Evolutionary conservation across 75 land plant species (phyloP).

Genomic region (Picea sitchensis): DNA sequence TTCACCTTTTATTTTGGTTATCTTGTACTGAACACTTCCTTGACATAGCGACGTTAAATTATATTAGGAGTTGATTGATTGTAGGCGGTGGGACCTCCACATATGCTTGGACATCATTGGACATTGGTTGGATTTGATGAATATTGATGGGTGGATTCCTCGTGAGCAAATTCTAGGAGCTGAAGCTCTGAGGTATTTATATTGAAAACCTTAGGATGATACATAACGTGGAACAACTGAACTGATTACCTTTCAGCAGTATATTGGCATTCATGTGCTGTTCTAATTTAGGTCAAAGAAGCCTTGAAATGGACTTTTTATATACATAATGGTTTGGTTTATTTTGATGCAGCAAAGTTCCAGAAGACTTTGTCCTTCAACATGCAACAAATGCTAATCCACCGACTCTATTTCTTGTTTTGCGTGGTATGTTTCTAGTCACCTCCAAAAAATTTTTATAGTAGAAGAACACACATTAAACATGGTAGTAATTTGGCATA

Average conservation of each 20-base stretch:
- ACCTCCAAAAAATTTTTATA: background rate
- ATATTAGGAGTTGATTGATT: background rate
- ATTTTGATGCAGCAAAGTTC: slow-evolving; percentile 80
- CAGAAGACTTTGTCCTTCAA: slow-evolving; percentile 88
- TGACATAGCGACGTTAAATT: background rate
- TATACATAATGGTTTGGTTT: background rate
- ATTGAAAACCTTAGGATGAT: background rate
- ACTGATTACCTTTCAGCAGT: background rate
- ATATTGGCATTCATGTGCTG: background rate
- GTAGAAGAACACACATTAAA: background rate
- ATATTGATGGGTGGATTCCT: slow-evolving; percentile 98
- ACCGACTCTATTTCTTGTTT: slow-evolving; percentile 81
- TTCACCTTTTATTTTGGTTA: background rate
- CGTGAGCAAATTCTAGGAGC: slow-evolving; percentile 95
- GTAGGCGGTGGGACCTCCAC: slow-evolving; percentile 87
- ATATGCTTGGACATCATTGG: slow-evolving; percentile 90
- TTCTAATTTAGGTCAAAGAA: background rate
- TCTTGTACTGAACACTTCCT: background rate
- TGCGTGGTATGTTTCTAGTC: slow-evolving; percentile 51
- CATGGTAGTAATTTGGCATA: background rate
- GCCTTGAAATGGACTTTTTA: background rate
- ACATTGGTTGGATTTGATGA: slow-evolving; percentile 96
- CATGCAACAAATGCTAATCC: slow-evolving; percentile 94
- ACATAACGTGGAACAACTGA: background rate
- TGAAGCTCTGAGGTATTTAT: slow-evolving; percentile 82